phyloP scores from a whole-genome alignment of 2,329 filamentous ascomycete genomes.

The Cercospora citrullina region DNA sequence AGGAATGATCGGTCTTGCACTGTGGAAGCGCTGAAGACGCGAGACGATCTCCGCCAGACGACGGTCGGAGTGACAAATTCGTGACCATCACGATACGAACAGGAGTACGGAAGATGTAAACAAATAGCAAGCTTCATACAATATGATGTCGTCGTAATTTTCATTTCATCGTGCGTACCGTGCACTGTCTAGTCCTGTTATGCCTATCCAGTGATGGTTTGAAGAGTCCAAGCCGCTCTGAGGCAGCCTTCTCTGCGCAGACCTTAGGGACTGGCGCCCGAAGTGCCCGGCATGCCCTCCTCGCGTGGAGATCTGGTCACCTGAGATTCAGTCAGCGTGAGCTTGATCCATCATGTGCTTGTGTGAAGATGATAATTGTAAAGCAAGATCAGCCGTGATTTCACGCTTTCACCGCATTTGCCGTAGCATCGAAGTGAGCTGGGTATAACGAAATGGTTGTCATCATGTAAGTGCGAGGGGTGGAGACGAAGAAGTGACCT shows the following conservation, averaged over 20 bases:
- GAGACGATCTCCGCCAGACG: background rate
- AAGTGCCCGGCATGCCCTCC: background rate
- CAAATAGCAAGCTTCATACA: background rate
- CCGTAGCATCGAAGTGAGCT: slow-evolving; percentile 17
- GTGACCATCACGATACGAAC: background rate
- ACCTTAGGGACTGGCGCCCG: background rate
- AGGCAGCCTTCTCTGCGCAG: background rate
- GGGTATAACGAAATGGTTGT: slow-evolving; percentile 14
- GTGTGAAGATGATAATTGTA: background rate
- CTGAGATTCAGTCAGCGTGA: background rate
- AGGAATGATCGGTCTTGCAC: background rate
- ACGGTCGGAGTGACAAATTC: background rate
- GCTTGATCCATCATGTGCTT: background rate
- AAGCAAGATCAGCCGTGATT: slow-evolving; percentile 13
- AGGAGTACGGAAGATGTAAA: background rate
- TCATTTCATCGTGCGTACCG: background rate
- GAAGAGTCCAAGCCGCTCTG: background rate
- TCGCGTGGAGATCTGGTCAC: background rate
- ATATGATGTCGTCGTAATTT: background rate
- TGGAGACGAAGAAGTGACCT: background rate
- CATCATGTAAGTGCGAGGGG: slow-evolving; percentile 7
- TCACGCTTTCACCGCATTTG: slow-evolving; percentile 16
- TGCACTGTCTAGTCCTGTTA: background rate
- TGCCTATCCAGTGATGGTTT: background rate
- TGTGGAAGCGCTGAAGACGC: background rate